Evolutionary conservation across 192 early-diverging fungal genomes (phyloP).

Genomic region (Coemansia sp.): DNA sequence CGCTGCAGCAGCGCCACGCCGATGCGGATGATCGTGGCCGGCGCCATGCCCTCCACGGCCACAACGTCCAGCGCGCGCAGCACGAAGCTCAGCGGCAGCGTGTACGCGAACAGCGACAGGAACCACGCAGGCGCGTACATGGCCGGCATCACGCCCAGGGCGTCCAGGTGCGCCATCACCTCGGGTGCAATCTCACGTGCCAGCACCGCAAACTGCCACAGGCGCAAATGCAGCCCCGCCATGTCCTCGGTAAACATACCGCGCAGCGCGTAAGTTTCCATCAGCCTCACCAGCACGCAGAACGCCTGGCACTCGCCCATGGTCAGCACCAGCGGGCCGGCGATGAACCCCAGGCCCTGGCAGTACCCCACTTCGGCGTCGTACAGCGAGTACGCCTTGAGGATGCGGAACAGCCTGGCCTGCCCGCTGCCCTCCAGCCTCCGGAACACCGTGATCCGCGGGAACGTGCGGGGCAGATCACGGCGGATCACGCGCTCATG

Average conservation of each 20-base stretch:
- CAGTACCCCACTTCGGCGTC: constrained; percentile 96
- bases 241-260: constrained; percentile 92
- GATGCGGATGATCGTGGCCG: constrained; percentile 87
- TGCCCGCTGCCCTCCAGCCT: constrained; percentile 82
- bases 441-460: constrained; percentile 81
- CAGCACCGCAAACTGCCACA: constrained; percentile 83
- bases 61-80: constrained; percentile 90
- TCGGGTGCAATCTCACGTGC: constrained; percentile 73
- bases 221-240: constrained; percentile 86
- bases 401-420: constrained; percentile 77
- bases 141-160: constrained; percentile 67
- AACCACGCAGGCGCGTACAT: constrained; percentile 99
- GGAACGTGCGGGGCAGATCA: constrained; percentile 92
- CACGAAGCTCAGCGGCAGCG: constrained; percentile 86
- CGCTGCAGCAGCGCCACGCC: constrained; percentile 84
- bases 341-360: constrained; percentile 94
- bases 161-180: constrained; percentile 72
- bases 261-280: constrained; percentile 91
- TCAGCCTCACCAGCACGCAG: constrained; percentile 89
- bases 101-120: constrained; percentile 94
- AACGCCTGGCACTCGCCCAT: constrained; percentile 95
- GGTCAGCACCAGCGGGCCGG: constrained; percentile 89
- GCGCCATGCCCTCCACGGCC: constrained; percentile 78
- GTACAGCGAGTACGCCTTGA: constrained; percentile 92
- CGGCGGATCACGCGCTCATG: constrained; percentile 90